Evolutionary conservation across 2,329 filamentous ascomycete species (phyloP), one percentile per base, ranked within the genome.

Genomic region (Aspergillus carbonarius): DNA sequence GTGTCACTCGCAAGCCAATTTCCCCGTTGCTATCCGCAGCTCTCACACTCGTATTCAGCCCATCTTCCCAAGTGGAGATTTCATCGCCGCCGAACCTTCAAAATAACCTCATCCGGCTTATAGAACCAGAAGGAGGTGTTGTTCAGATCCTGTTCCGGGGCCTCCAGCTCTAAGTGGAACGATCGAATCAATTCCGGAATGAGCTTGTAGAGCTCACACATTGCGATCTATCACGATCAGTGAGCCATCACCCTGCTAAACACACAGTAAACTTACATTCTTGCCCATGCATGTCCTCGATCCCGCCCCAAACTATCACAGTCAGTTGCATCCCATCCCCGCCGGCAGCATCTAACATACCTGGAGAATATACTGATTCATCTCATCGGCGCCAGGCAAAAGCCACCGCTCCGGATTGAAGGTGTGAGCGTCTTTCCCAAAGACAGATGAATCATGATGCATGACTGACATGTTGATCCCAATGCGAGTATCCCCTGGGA

Each of bases 201-300:
- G 10, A 58, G 53, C 30, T 64, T 62, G 47, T 62, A 64, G 9
- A 64, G 54, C 54, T 63, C 62, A 39, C 56, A 56, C 57, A 64
- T 39, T 1, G 60, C 59, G 10, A 64, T 58, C 62, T 63, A 5
- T 20, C 32, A 51, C 17, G 17, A 20, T 23, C n/a, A 54, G 30
- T 12, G n/a, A 15, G 34, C 55, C 15, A 12, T 34, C 7, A 9
- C 8, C 8, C 15, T 9, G 9, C 40, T 25, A 4, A 51, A 32
- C 54, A 35, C 12, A 25, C 3, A 17, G 40, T 17, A 2, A 17
- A 54, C 54, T 57, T 35, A 60, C 57, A 55, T 62, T 42, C 34
- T 62, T 62, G 20, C 57, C 60, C 13, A 62, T 27, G 27, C 60
- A 62, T 9, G 54, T 60, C 30, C 60, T 40, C 5, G 51, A 35